These are phyloP conservation scores for Immersiella caudata DNA, from an alignment of 495 filamentous ascomycete genomes.

Conservation along the genomic window DNA sequence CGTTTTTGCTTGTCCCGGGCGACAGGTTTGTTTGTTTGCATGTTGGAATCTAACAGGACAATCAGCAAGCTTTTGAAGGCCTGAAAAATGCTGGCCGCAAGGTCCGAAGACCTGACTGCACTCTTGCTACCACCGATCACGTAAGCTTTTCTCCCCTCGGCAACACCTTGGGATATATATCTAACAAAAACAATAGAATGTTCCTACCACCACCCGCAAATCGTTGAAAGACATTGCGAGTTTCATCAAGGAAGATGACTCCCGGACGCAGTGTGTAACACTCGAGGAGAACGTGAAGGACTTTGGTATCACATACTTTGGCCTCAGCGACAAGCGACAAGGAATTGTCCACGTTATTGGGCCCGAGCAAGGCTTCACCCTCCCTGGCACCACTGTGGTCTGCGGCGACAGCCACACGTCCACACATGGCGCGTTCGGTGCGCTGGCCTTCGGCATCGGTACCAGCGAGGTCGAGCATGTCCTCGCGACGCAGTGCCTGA, in stretches of 20 bases:
- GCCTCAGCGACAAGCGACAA: slow-evolving; percentile 92
- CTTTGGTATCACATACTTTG: slow-evolving; percentile 96
- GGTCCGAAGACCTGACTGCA: slow-evolving; percentile 94
- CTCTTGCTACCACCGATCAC: slow-evolving; percentile 94
- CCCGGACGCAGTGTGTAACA: slow-evolving; percentile 88
- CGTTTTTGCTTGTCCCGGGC: neutral
- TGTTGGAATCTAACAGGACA: slow-evolving; percentile 5
- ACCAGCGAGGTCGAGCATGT: slow-evolving; percentile 99
- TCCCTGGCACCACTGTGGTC: slow-evolving; percentile 95
- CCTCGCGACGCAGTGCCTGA: slow-evolving; percentile 90
- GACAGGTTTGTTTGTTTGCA: slow-evolving; percentile 3
- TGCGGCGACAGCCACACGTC: slow-evolving; percentile 98
- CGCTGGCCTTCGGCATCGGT: slow-evolving; percentile 95
- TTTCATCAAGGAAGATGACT: slow-evolving; percentile 94
- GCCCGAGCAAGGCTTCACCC: slow-evolving; percentile 98
- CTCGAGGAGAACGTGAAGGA: slow-evolving; percentile 97
- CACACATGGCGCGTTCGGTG: slow-evolving; percentile 94
- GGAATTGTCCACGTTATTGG: slow-evolving; percentile 99
- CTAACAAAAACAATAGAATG: slow-evolving; percentile 61
- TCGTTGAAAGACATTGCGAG: slow-evolving; percentile 80
- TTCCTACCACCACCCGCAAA: slow-evolving; percentile 86
- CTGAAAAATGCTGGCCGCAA: slow-evolving; percentile 81
- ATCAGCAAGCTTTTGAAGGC: slow-evolving; percentile 95
- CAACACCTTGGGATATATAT: neutral
- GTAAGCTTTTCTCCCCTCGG: slow-evolving; percentile 56